These are phyloP conservation scores for Mycena polygramma DNA, from an alignment of 768 basidiomycete species.

Conservation along the genomic window DNA sequence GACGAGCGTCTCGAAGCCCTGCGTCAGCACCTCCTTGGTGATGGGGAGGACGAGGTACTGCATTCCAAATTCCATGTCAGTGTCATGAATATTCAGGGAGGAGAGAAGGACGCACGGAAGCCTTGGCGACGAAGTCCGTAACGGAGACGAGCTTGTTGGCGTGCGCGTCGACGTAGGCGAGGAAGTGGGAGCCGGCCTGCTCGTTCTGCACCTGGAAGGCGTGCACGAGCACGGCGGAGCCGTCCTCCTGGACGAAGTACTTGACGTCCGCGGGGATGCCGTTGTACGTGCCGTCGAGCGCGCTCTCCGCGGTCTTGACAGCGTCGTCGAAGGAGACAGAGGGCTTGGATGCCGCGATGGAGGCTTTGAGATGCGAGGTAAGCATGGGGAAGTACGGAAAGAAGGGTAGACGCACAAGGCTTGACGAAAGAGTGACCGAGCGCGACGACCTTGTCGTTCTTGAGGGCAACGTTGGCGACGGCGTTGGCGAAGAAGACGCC, in stretches of 20 bases:
- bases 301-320: constrained; percentile 27
- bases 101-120: constrained; percentile 47
- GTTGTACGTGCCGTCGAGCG: constrained; percentile 31
- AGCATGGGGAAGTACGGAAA: background rate
- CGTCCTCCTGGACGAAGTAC: constrained; percentile 48
- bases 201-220: constrained; percentile 37
- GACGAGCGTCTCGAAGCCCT: constrained; percentile 8
- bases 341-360: constrained; percentile 41
- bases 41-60: constrained; percentile 19
- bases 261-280: constrained; percentile 46
- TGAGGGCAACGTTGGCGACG: constrained; percentile 41
- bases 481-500: constrained; percentile 49
- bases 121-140: constrained; percentile 59
- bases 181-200: constrained; percentile 54
- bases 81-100: too few relatives aligned
- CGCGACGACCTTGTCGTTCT: constrained; percentile 37
- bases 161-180: constrained; percentile 62
- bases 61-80: background rate
- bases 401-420: constrained; percentile 35
- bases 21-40: constrained; percentile 9
- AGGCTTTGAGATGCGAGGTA: constrained; percentile 1
- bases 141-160: constrained; percentile 55
- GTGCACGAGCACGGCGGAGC: constrained; percentile 47
- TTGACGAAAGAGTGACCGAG: constrained; percentile 37
- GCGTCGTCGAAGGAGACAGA: constrained; percentile 47